Conservation (phyloP, 805 yeast species). For the Lachancea waltii region DNA sequence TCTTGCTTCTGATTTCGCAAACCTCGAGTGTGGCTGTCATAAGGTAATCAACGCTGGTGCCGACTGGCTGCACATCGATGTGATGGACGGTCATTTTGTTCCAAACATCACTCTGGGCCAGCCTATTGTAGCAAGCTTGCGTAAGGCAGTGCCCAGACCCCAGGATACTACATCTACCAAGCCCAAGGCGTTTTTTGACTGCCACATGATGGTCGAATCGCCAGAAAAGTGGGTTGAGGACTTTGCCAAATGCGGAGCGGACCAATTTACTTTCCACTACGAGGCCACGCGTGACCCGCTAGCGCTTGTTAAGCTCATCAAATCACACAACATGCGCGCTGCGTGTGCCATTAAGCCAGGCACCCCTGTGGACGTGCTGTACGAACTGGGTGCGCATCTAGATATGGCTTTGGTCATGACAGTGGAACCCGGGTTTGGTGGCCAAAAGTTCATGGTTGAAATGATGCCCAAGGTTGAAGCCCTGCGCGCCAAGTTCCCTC, state of each 20-base stretch:
- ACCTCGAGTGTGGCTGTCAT: constrained; percentile 82
- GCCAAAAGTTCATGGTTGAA: constrained; percentile 88
- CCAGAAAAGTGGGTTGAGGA: constrained; percentile 94
- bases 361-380: constrained; percentile 78
- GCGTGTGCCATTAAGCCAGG: constrained; percentile 94
- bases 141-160: constrained; percentile 68
- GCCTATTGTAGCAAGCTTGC: constrained; percentile 72
- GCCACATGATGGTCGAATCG: constrained; percentile 95
- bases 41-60: constrained; percentile 73
- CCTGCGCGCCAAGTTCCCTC: constrained; percentile 67
- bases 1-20: constrained; percentile 85
- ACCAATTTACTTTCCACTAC: constrained; percentile 91
- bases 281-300: constrained; percentile 82
- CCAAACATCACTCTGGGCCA: constrained; percentile 95
- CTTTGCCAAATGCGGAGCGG: constrained; percentile 90
- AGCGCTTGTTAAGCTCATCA: constrained; percentile 68
- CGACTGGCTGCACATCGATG: constrained; percentile 97
- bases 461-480: constrained; percentile 94
- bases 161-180: constrained; percentile 35
- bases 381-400: constrained; percentile 63
- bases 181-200: constrained; percentile 65
- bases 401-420: constrained; percentile 98
- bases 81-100: constrained; percentile 98
- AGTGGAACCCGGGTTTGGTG: constrained; percentile 98
- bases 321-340: constrained; percentile 77